Conservation (phyloP, 345 rosid species). For the Citropsis articulata region DNA sequence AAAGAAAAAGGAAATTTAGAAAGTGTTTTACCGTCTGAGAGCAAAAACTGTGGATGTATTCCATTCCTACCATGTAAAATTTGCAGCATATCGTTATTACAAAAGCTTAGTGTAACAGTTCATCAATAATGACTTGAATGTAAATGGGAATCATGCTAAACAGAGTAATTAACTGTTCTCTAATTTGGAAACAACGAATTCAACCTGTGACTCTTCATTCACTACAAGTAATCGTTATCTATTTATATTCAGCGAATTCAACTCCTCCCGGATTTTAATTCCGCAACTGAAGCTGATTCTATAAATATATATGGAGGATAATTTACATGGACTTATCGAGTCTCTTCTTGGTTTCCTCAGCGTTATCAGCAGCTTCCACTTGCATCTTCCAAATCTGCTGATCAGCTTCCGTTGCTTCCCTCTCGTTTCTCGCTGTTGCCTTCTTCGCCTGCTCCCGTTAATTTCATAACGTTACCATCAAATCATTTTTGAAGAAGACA, state of each 20-base stretch:
- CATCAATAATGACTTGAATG: no score
- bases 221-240: background rate
- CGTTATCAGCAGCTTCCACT: slow-evolving; percentile 61
- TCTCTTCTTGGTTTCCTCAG: slow-evolving; percentile 49
- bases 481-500: background rate
- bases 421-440: slow-evolving; percentile 54
- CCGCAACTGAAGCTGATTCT: no score
- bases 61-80: no score
- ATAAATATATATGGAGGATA: background rate
- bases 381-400: slow-evolving; percentile 47
- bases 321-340: slow-evolving; percentile 10
- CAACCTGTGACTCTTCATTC: background rate
- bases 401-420: slow-evolving; percentile 54
- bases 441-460: slow-evolving; percentile 39
- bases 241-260: no score
- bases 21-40: no score
- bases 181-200: background rate
- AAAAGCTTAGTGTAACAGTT: no score
- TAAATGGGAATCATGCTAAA: no score
- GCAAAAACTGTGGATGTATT: no score
- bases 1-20: no score
- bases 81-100: no score
- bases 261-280: no score
- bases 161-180: no score
- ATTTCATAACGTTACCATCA: background rate